Evolutionary conservation across 2,329 filamentous ascomycete species (phyloP).

Genomic region (Geosmithia morbida): DNA sequence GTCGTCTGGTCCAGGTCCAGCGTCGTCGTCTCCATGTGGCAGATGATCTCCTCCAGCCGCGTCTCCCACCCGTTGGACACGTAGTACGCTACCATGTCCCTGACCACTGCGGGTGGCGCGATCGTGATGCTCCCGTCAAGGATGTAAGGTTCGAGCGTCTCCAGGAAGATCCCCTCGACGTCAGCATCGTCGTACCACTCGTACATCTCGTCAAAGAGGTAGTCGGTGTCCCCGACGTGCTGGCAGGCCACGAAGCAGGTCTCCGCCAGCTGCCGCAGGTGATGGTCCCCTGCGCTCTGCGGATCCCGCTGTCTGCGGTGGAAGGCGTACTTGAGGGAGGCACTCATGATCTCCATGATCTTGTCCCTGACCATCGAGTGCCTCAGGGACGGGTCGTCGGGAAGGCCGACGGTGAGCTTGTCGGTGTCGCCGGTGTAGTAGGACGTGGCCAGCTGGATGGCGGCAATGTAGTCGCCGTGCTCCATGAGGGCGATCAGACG

Average conservation of each 20-base stretch:
- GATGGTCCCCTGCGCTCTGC: conserved; percentile 32
- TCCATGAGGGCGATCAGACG: conserved; percentile 89
- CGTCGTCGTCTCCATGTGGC: conserved; percentile 76
- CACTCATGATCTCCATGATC: conserved; percentile 82
- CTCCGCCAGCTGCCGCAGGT: conserved; percentile 65
- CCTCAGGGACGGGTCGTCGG: conserved; percentile 63
- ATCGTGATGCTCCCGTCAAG: conserved; percentile 60
- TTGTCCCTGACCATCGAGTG: conserved; percentile 79
- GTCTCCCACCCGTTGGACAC: conserved; percentile 60
- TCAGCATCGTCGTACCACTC: conserved; percentile 74
- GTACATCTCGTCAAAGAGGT: conserved; percentile 83
- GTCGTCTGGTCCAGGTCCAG: conserved; percentile 93
- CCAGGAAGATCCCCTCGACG: conserved; percentile 64
- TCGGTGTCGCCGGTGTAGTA: conserved; percentile 90
- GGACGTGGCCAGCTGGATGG: conserved; percentile 77
- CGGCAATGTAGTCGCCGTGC: conserved; percentile 85
- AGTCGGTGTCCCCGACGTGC: conserved; percentile 63
- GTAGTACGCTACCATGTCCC: conserved; percentile 72
- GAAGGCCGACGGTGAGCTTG: conserved; percentile 84
- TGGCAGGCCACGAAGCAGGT: conserved; percentile 76
- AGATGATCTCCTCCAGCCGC: conserved; percentile 85
- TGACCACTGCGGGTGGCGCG: conserved; percentile 72
- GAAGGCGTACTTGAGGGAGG: conserved; percentile 83
- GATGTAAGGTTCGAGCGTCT: conserved; percentile 79
- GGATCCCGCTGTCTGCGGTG: conserved; percentile 41